phyloP scores from a whole-genome alignment of 2,329 filamentous ascomycete genomes.

The Monilinia aucupariae region DNA sequence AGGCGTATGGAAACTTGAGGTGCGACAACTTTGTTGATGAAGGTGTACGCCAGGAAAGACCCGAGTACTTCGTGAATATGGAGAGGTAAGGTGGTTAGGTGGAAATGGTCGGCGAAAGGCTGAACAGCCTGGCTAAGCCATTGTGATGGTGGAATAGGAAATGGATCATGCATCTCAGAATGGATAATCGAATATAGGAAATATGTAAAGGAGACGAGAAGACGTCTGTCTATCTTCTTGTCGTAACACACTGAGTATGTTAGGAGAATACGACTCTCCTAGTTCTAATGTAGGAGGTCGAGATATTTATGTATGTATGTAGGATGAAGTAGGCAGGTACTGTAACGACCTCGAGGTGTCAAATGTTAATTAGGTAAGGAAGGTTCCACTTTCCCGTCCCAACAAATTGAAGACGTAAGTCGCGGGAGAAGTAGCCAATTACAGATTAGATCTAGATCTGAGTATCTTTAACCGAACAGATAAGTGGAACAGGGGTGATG shows the following conservation, averaged over 20 bases:
- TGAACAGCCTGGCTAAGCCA: constrained; percentile 48
- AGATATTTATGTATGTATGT: constrained; percentile 15
- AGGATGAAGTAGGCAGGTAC: constrained; percentile 6
- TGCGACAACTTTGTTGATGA: constrained; percentile 61
- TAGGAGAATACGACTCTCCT: constrained; percentile 1
- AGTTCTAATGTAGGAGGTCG: neutral
- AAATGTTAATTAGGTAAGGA: neutral
- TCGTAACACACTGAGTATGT: constrained; percentile 10
- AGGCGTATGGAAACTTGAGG: constrained; percentile 59
- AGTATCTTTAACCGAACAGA: constrained; percentile 7
- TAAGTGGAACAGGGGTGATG: constrained; percentile 9
- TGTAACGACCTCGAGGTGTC: constrained; percentile 10
- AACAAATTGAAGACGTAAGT: constrained; percentile 8
- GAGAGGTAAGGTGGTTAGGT: constrained; percentile 61
- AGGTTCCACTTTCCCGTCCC: constrained; percentile 12
- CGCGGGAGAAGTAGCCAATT: constrained; percentile 2
- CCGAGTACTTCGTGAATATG: constrained; percentile 73
- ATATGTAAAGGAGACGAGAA: constrained; percentile 1
- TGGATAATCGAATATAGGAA: neutral
- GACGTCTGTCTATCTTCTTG: constrained; percentile 5
- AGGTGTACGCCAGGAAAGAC: constrained; percentile 62
- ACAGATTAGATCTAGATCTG: neutral
- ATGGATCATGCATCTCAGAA: constrained; percentile 47
- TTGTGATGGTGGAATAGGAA: constrained; percentile 57
- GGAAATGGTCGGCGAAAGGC: constrained; percentile 58